Base-by-base conservation (phyloP, 208 protist species). In the Leishmania braziliensis region DNA sequence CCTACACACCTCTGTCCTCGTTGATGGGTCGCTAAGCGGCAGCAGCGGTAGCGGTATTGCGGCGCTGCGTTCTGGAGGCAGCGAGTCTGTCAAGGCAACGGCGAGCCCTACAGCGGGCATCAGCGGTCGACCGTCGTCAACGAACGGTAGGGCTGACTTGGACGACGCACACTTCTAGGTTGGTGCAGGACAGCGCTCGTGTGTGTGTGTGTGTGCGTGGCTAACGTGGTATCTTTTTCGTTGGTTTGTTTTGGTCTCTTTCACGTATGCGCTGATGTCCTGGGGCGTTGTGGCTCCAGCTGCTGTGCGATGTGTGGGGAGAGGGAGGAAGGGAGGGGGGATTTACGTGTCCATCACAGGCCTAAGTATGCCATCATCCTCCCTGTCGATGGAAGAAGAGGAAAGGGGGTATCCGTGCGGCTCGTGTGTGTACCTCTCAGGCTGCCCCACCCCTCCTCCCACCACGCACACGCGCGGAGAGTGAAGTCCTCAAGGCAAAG, bases 1-100 rank as follows among this genome's bases (percentile, higher is more conserved):
- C 33, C 82, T 93, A 56, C 89, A 93, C 75, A 54, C 87, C 48
- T 93, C 90, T 8, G 90, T 93, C 51, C 72, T 84, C 76, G 78
- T 82, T 62, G 86, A 88, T n/a, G 74, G 85, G 12, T 50, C 77
- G 8, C 43, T 78, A 26, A 60, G 66, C 54, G 16, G 53, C 63
- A 18, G 78, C 63, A 51, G 65, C 14, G 26, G 75, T n/a, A 54
- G 58, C 39, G 78, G 48, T 4, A 50, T 18, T 20, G 20, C 78
- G 43, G 58, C 75, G 18, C 66, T 78, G 75, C 75, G 80, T n/a
- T 58, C 69, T 0, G 76, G 29, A 20, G 29, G 69, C 68, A 66
- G 63, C 76, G 68, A 79, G 58, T 68, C 83, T 8, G 18, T 75
- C 16, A 72, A 70, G 56, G 74, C 69, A 43, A 54, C 78, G n/a